A percentile compares a stretch with the other conserved stretches of the same genome.
These are phyloP conservation scores for Scheffersomyces titani DNA, from an alignment of 1,139 yeast genomes.

Conservation along the genomic window DNA sequence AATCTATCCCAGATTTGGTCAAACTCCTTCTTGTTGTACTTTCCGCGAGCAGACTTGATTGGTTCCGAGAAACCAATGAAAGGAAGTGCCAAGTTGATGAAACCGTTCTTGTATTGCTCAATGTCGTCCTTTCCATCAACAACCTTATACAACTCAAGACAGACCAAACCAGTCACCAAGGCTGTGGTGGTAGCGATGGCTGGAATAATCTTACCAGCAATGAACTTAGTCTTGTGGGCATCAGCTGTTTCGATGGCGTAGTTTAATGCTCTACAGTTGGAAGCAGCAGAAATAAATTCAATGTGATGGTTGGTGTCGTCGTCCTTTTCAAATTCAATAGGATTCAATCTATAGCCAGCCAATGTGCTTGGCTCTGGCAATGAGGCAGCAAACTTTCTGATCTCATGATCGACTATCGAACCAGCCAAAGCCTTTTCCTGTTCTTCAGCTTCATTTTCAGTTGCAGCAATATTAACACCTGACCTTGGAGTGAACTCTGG, in stretches of 20 bases:
- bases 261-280: conserved; percentile 92
- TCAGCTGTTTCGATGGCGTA: conserved; percentile 83
- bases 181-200: conserved; percentile 99
- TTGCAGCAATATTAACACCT: conserved; percentile 81
- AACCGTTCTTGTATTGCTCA: conserved; percentile 93
- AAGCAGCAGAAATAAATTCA: conserved; percentile 95
- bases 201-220: conserved; percentile 94
- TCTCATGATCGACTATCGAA: conserved; percentile 56
- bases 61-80: conserved; percentile 98
- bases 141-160: conserved; percentile 89
- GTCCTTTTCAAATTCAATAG: conserved; percentile 96
- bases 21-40: conserved; percentile 76
- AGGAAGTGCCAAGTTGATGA: conserved; percentile 90
- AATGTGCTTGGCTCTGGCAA: conserved; percentile 88
- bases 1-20: conserved; percentile 97
- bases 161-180: conserved; percentile 90
- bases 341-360: conserved; percentile 82
- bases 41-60: conserved; percentile 76
- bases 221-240: conserved; percentile 73
- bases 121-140: conserved; percentile 71
- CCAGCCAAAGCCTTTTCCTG: conserved; percentile 53
- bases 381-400: conserved; percentile 64
- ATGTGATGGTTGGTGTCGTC: conserved; percentile 96
- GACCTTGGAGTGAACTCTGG: conserved; percentile 67
- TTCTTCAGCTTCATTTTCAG: conserved; percentile 86